These are phyloP conservation scores for Spongispora temasekensis DNA, from an alignment of 1,284 basidiomycete species.

Conservation along the genomic window DNA sequence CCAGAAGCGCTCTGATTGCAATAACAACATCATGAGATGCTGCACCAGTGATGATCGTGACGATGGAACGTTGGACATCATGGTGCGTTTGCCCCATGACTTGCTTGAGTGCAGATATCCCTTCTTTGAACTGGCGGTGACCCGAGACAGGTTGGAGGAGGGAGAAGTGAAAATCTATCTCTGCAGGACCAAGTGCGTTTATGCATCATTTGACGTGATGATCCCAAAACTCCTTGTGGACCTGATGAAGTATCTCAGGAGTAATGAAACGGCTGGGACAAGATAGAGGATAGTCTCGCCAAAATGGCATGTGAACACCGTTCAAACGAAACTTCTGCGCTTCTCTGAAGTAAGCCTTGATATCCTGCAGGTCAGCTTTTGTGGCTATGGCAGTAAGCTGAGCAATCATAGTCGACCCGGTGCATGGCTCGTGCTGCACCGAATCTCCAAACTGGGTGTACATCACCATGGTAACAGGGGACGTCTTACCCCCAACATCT, in stretches of 20 bases:
- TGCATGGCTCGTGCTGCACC: neutral
- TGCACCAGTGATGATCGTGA: neutral
- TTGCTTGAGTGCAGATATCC: neutral
- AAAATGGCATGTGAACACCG: neutral
- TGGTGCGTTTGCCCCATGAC: neutral
- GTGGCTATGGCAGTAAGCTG: neutral
- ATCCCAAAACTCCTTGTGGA: neutral
- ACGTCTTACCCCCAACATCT: neutral
- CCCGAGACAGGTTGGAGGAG: neutral
- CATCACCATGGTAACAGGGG: neutral
- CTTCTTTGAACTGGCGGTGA: neutral
- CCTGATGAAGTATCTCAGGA: neutral
- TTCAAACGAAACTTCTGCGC: neutral
- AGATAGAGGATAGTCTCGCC: neutral
- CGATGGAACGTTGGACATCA: neutral
- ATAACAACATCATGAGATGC: neutral
- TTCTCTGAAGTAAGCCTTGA: neutral
- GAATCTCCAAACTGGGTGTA: neutral
- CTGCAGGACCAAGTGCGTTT: neutral
- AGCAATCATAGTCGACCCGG: neutral
- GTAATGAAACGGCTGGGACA: neutral
- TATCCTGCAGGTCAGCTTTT: neutral
- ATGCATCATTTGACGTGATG: neutral
- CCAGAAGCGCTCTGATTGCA: neutral
- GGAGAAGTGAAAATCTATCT: neutral